Conservation (phyloP, 352 stramenopile genomes). For the Phytopythium sindhum region DNA sequence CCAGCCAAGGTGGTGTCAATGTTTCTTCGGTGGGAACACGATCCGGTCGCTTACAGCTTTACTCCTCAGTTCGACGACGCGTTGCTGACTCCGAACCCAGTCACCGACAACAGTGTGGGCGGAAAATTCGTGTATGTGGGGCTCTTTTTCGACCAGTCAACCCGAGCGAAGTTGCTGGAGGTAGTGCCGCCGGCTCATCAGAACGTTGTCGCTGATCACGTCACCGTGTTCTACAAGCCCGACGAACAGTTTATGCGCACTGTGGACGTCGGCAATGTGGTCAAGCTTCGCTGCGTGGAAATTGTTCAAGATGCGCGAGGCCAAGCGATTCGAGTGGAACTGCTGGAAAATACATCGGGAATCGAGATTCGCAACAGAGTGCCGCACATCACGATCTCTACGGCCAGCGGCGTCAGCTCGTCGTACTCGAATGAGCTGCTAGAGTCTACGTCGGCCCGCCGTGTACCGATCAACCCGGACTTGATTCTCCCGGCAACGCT, state of each 20-base stretch:
- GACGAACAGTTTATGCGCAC: constrained; percentile 46
- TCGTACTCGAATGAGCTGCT: constrained; percentile 73
- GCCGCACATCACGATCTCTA: constrained; percentile 65
- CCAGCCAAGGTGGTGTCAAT: constrained; percentile 64
- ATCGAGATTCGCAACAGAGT: constrained; percentile 49
- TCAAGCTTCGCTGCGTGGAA: constrained; percentile 29
- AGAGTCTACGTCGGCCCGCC: constrained; percentile 12
- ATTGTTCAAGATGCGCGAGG: constrained; percentile 41
- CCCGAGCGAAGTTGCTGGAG: constrained; percentile 30
- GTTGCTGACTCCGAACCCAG: constrained; percentile 40
- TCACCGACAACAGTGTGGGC: constrained; percentile 37
- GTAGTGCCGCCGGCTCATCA: constrained; percentile 22
- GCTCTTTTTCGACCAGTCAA: constrained; percentile 42
- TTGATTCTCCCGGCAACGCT: constrained; percentile 21
- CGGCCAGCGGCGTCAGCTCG: constrained; percentile 31
- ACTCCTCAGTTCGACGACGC: constrained; percentile 43
- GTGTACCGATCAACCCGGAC: constrained; percentile 17
- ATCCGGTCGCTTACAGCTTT: constrained; percentile 34
- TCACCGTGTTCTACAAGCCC: constrained; percentile 64
- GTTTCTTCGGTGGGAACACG: constrained; percentile 60
- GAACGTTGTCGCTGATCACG: constrained; percentile 52
- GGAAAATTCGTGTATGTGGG: constrained; percentile 43
- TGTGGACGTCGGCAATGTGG: constrained; percentile 37
- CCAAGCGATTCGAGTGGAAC: constrained; percentile 47
- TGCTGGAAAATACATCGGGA: constrained; percentile 26